Conservation (phyloP, 164 flowering plant genomes). For the Dillenia suffruticosa region DNA sequence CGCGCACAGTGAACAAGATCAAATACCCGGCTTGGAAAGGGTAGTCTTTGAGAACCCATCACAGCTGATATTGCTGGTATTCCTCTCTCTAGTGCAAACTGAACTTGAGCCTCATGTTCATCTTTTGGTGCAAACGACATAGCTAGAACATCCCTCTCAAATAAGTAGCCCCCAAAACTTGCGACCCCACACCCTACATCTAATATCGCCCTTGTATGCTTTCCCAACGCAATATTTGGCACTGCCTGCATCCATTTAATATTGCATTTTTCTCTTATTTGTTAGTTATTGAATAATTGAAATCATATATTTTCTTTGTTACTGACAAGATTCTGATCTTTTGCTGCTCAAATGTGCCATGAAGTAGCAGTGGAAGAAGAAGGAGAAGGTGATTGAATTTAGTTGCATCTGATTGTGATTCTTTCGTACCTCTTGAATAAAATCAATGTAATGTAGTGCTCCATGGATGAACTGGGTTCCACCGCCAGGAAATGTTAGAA, state of each 20-base stretch:
- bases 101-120: slow-evolving; percentile 95
- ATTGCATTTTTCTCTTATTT: neutral
- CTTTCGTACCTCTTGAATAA: slow-evolving; percentile 49
- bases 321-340: too few species aligned
- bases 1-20: slow-evolving; percentile 92
- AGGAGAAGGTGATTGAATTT: neutral
- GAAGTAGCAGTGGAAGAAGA: neutral
- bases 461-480: slow-evolving; percentile 99
- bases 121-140: slow-evolving; percentile 98
- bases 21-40: slow-evolving; percentile 83
- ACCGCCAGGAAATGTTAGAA: slow-evolving; percentile 90
- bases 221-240: slow-evolving; percentile 77
- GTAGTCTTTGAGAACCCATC: slow-evolving; percentile 90
- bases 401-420: neutral
- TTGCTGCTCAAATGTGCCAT: too few species aligned
- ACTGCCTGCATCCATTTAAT: slow-evolving; percentile 42
- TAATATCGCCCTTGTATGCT: slow-evolving; percentile 60
- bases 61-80: slow-evolving; percentile 96
- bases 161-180: slow-evolving; percentile 87
- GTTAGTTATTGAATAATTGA: too few species aligned
- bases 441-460: slow-evolving; percentile 87
- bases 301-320: too few species aligned
- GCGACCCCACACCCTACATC: slow-evolving; percentile 99
- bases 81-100: slow-evolving; percentile 90
- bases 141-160: slow-evolving; percentile 78